phyloP scores from a whole-genome alignment of 805 yeast genomes.

The Candida ascalaphidarum region DNA sequence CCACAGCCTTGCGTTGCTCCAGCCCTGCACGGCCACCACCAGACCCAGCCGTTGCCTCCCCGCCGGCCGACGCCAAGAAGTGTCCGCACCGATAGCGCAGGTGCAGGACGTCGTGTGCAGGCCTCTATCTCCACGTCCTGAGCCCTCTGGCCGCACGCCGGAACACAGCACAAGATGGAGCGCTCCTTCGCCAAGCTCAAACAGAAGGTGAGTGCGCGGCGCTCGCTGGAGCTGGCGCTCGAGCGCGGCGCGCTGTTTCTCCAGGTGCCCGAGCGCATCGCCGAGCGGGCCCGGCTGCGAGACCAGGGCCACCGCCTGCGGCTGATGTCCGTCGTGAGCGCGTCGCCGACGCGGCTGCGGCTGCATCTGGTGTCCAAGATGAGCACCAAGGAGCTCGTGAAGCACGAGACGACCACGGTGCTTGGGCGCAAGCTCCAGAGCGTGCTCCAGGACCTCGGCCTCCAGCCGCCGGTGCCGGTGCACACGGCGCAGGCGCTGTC shows the following conservation, averaged over 20 bases:
- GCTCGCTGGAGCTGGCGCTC: constrained; percentile 16
- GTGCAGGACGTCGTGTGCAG: no score
- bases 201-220: constrained; percentile 15
- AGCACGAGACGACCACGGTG: constrained; percentile 29
- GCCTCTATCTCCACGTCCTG: no score
- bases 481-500: constrained; percentile 16
- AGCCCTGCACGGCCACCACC: no score
- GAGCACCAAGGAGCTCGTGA: constrained; percentile 27
- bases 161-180: constrained; percentile 4
- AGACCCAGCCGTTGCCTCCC: no score
- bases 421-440: constrained; percentile 23
- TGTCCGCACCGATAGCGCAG: no score
- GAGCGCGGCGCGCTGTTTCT: no score
- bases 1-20: no score
- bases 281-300: neutral
- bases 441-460: constrained; percentile 25
- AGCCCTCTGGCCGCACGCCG: no score
- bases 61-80: no score
- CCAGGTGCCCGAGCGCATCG: neutral
- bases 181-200: constrained; percentile 17
- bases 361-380: constrained; percentile 14
- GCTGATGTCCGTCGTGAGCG: neutral
- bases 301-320: neutral
- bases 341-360: constrained; percentile 5
- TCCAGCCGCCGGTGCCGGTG: constrained; percentile 31